Evolutionary conservation across 2,329 filamentous ascomycete genomes (phyloP).

Genomic region (Trichoderma pleuroti): DNA sequence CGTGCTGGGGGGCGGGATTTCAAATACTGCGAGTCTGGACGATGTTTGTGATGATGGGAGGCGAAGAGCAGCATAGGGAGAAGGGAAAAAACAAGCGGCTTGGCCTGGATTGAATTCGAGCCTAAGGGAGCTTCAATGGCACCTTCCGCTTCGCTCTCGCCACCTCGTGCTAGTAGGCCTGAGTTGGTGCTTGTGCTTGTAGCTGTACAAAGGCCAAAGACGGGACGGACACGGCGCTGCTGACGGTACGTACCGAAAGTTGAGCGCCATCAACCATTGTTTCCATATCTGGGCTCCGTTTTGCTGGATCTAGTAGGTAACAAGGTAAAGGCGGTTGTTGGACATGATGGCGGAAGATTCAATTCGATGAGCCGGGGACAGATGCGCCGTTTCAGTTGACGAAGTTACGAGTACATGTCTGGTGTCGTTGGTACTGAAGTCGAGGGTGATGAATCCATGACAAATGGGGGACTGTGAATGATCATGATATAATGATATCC

Average conservation of each 20-base stretch:
- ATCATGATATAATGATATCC: not conserved
- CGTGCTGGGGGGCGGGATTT: not conserved
- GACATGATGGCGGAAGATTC: not conserved
- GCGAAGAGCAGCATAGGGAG: too few species aligned
- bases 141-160: conserved; percentile 6
- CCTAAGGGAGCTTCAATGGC: conserved; percentile 1
- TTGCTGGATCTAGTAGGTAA: not conserved
- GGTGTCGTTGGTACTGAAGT: not conserved
- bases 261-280: conserved; percentile 5
- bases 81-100: not conserved
- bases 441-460: not conserved
- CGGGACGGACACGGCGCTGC: conserved; percentile 7
- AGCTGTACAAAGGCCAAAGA: not conserved
- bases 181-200: not conserved
- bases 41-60: not conserved
- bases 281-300: not conserved
- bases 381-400: not conserved
- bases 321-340: not conserved
- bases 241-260: conserved; percentile 18
- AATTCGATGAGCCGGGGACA: not conserved
- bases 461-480: not conserved
- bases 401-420: not conserved
- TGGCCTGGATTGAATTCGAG: not conserved
- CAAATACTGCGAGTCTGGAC: not conserved
- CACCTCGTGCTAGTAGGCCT: not conserved